Evolutionary conservation across 2,329 filamentous ascomycete genomes (phyloP), one percentile per base, ranked within the genome.

Genomic region (Didymella glomerata): DNA sequence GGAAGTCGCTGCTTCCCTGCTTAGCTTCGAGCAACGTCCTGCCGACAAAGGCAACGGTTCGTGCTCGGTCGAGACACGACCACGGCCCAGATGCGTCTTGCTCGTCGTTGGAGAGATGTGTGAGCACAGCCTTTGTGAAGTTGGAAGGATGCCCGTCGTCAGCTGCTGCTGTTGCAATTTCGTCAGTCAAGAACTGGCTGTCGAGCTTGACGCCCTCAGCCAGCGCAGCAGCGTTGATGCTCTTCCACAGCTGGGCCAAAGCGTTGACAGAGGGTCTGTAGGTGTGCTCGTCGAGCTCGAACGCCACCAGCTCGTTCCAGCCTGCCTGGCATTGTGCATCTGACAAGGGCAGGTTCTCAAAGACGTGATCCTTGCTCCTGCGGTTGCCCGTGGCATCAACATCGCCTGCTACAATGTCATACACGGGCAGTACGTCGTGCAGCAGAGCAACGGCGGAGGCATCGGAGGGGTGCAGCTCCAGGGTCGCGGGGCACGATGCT

Each of bases 241-340:
- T 72, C 25, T 73, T 70, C 85, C 85, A 87, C 20, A 83, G 78
- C 57, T 79, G 74, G 16, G 82, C 66, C 42, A 82, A 79, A 34
- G 78, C 78, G 20, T 71, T 74, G n/a, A 80, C 78, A 48, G 82
- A 83, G 2, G 85, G 85, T 14, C 79, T 74, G 68, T 79, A 82
- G 36, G 77, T 80, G 55, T 65, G 49, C 40, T 60, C 73, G 2
- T 69, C 67, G 59, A 76, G 68, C 57, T 86, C 81, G 71, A 87
- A 87, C 28, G 82, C 85, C 65, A 83, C 80, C 13, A 86, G 64
- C 40, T 82, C 78, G 36, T 66, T 69, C 84, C 84, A 87, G 2
- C 73, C 83, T 9, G 62, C 60, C 57, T 82, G 76, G 62, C 84
- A 86, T 66, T 87, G 81, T 6, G 68, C 78, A 16, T 79, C 66